A percentile compares a stretch with the other conserved stretches of the same genome.
These are phyloP conservation scores for Alternaria ventricosa DNA, from an alignment of 2,329 filamentous ascomycete genomes.

Conservation along the genomic window DNA sequence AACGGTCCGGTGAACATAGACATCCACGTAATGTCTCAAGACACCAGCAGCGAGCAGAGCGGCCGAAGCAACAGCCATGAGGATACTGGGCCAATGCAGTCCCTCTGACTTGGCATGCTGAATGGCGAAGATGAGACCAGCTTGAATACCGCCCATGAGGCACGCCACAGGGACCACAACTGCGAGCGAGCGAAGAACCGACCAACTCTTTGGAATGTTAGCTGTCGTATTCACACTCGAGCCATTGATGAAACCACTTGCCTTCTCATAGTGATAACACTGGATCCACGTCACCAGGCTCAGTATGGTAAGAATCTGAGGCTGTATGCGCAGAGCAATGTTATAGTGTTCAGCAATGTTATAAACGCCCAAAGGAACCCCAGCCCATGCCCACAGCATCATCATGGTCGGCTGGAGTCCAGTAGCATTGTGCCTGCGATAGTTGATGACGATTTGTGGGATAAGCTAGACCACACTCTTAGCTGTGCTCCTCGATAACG, in stretches of 20 bases:
- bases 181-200: slow-evolving; percentile 55
- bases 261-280: slow-evolving; percentile 61
- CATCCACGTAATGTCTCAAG: slow-evolving; percentile 72
- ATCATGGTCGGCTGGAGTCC: slow-evolving; percentile 74
- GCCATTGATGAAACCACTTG: not conserved
- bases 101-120: slow-evolving; percentile 53
- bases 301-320: slow-evolving; percentile 61
- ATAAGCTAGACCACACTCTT: slow-evolving; percentile 59
- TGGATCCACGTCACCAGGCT: slow-evolving; percentile 63
- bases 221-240: not conserved
- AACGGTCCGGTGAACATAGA: slow-evolving; percentile 69
- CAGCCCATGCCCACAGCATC: slow-evolving; percentile 73
- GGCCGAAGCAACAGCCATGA: slow-evolving; percentile 72
- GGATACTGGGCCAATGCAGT: slow-evolving; percentile 66
- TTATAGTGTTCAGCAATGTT: slow-evolving; percentile 63
- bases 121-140: slow-evolving; percentile 64
- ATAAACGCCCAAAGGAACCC: slow-evolving; percentile 69
- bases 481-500: not conserved
- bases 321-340: slow-evolving; percentile 61
- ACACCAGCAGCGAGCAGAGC: slow-evolving; percentile 70
- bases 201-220: slow-evolving; percentile 57
- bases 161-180: slow-evolving; percentile 60
- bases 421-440: slow-evolving; percentile 68
- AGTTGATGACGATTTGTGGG: slow-evolving; percentile 73
- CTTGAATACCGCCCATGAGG: slow-evolving; percentile 66